Percentiles rank a stretch among this genome's conserved stretches.
These are phyloP conservation scores for Didymella lethalis DNA, from an alignment of 2,329 filamentous ascomycete species.

Conservation along the genomic window DNA sequence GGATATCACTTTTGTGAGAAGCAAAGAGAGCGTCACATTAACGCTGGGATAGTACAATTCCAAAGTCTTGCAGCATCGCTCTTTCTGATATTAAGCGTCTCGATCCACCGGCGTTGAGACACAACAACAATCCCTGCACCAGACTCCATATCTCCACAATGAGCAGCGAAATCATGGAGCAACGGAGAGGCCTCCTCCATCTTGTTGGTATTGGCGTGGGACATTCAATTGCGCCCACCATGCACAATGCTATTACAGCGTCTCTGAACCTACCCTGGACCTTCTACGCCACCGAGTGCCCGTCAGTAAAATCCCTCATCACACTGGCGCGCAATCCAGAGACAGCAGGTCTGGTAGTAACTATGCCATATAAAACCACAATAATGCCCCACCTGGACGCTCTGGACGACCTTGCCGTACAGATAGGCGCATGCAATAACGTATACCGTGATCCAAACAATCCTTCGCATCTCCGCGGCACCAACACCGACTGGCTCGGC, in stretches of 20 bases:
- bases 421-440: slow-evolving; percentile 17
- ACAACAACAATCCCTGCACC: background rate
- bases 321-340: slow-evolving; percentile 4
- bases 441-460: slow-evolving; percentile 8
- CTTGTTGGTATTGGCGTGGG: slow-evolving; percentile 16
- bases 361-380: slow-evolving; percentile 17
- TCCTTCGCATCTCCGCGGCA: slow-evolving; percentile 6
- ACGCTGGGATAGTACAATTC: background rate
- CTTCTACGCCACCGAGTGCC: slow-evolving; percentile 15
- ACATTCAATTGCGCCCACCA: slow-evolving; percentile 16
- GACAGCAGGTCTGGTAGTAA: slow-evolving; percentile 16
- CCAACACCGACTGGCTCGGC: slow-evolving; percentile 16
- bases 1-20: background rate
- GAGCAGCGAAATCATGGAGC: background rate
- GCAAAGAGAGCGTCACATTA: background rate
- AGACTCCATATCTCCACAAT: background rate
- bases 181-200: background rate
- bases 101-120: background rate
- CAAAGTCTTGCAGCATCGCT: background rate
- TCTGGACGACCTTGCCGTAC: slow-evolving; percentile 10
- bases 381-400: slow-evolving; percentile 14
- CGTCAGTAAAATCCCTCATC: slow-evolving; percentile 5
- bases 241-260: slow-evolving; percentile 16
- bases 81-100: background rate
- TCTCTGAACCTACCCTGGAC: slow-evolving; percentile 12